Conservation (phyloP, 164 flowering plant genomes). For the Chimonanthus praecox region DNA sequence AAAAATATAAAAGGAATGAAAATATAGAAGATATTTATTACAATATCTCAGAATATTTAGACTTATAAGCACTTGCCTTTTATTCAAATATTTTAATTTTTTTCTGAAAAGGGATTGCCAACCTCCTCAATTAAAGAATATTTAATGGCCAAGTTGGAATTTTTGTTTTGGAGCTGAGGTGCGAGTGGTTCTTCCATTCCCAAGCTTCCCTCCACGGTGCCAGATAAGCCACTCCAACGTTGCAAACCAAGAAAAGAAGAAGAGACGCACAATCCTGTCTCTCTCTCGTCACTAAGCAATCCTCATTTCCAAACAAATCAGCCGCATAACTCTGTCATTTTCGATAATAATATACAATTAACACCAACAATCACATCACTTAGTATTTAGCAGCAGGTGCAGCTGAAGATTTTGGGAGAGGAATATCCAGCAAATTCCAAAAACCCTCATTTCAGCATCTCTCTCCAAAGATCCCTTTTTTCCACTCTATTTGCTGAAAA, state of each 20-base stretch:
- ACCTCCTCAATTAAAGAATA: no score
- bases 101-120: no score
- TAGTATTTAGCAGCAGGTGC: neutral
- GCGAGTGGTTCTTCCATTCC: conserved; percentile 13
- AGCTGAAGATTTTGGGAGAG: neutral
- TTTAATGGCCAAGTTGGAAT: no score
- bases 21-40: no score
- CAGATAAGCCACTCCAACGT: neutral
- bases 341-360: neutral
- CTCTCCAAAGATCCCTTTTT: conserved; percentile 9
- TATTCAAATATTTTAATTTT: no score
- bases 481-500: no score
- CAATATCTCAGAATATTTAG: no score
- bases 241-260: neutral
- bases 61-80: no score
- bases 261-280: neutral
- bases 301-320: neutral
- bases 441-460: conserved; percentile 16
- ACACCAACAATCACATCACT: neutral
- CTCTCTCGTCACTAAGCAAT: neutral
- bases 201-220: neutral
- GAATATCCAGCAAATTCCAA: conserved; percentile 9
- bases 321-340: neutral
- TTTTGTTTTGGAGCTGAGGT: neutral
- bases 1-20: no score